Evolutionary conservation across 2,329 filamentous ascomycete species (phyloP), one percentile per base, ranked within the genome.

Genomic region (Pezicula radicicola): DNA sequence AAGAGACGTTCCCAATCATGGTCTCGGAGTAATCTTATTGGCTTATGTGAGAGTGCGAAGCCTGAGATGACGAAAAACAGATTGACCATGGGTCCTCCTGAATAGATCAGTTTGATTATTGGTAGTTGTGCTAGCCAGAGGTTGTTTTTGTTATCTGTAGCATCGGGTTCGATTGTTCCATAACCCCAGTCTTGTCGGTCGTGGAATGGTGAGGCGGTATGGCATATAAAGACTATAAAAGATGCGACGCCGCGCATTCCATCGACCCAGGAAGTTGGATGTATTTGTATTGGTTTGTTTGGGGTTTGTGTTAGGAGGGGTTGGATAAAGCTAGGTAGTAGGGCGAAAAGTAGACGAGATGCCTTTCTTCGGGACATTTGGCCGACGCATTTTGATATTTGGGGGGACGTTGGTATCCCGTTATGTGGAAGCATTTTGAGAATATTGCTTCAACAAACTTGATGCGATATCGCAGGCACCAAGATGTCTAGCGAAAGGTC

Each of bases 31-130:
- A 64, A 59, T 35, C 64, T 61, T 19, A 76, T 58, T 1, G 72
- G 68, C 50, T 70, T 70, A 54, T 67, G 65, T 3, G 72, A 70
- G 30, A 76, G 66, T 1, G 68, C 72, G 53, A 74, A 75, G 25
- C 74, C 74, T 3, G 73, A 75, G 25, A 76, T 71, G 55, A 75
- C 68, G 59, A 75, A 76, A 62, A 76, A 75, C 44, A 76, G 66
- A 58, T 73, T 68, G 4, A 76, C 73, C 69, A 73, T 72, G n/a
- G 72, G 69, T 10, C 67, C 66, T 15, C 73, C 72, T 19, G 69
- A 69, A 57, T 67, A 74, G 15, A 74, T 49, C 28, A 73, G 59
- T 19, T 71, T 68, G 3, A 72, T 13, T 45, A 70, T 69, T 0
- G 73, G 73, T 6, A 74, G 60, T 55, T 75, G 72, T 18, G 74